Percentiles rank a stretch among this genome's conserved stretches.
phyloP scores from a whole-genome alignment of 169 alveolate species.

The Cytauxzoon felis region DNA sequence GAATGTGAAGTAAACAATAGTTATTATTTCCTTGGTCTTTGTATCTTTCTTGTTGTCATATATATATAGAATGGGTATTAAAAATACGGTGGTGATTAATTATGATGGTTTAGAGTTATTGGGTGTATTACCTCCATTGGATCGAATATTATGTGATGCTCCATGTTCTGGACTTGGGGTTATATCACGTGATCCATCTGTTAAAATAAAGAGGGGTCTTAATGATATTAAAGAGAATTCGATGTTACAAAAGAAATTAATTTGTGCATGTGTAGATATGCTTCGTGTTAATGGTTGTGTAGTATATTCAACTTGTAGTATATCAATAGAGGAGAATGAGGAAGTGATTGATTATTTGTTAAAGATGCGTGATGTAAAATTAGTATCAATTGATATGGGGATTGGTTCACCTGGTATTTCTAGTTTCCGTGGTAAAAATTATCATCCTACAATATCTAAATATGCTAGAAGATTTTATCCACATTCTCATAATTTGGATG shows the following conservation, averaged over 20 bases:
- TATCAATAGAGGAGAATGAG: constrained; percentile 96
- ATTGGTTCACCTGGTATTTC: constrained; percentile 91
- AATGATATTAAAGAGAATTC: constrained; percentile 90
- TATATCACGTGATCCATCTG: constrained; percentile 91
- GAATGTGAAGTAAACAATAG: no score
- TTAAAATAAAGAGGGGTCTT: constrained; percentile 84
- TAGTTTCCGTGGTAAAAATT: constrained; percentile 85
- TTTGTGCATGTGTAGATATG: constrained; percentile 90
- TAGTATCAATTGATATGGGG: constrained; percentile 64
- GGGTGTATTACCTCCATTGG: constrained; percentile 83
- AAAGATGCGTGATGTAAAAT: constrained; percentile 84
- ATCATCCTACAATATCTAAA: constrained; percentile 82
- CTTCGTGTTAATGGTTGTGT: constrained; percentile 90
- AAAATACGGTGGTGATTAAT: constrained; percentile 86
- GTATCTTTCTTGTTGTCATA: neutral
- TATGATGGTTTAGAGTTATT: constrained; percentile 89
- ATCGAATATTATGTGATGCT: constrained; percentile 92
- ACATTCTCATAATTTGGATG: constrained; percentile 95
- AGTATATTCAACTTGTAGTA: constrained; percentile 96
- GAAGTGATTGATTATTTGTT: constrained; percentile 92
- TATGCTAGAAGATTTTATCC: constrained; percentile 89
- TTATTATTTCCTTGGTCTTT: no score
- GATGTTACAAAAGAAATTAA: constrained; percentile 90
- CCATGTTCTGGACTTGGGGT: constrained; percentile 97
- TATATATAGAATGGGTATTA: constrained; percentile 87